Percentiles rank a stretch among this genome's conserved stretches.
Conservation (phyloP, 192 early-diverging fungal species). For the Coemansia sp. region DNA sequence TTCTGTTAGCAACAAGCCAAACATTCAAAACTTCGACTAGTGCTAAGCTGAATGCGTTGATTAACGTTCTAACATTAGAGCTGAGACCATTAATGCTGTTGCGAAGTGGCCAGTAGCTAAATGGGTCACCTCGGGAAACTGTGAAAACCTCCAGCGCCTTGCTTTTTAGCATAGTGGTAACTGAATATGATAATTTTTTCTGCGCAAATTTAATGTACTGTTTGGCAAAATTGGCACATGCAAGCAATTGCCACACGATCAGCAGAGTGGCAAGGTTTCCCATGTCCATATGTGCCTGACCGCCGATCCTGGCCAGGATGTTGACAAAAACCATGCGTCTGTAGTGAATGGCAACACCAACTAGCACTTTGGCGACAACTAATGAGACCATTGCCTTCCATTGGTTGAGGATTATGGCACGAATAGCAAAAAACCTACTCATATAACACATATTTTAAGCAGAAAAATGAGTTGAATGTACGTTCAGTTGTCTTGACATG, state of each 20-base stretch:
- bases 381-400: neutral
- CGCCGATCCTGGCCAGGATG: neutral
- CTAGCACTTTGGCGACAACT: neutral
- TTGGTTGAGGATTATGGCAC: neutral
- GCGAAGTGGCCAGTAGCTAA: neutral
- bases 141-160: neutral
- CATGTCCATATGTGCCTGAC: neutral
- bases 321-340: neutral
- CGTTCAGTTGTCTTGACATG: neutral
- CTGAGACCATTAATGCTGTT: neutral
- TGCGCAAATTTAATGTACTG: neutral
- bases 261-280: neutral
- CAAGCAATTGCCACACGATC: neutral
- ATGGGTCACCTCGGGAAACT: neutral
- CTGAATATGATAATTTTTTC: no score
- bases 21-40: constrained; percentile 9
- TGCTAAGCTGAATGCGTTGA: neutral
- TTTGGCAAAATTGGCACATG: neutral
- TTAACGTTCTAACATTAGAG: neutral
- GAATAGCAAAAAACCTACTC: neutral
- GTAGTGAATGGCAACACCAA: neutral
- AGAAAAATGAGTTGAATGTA: no score
- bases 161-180: neutral
- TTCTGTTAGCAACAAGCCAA: constrained; percentile 26
- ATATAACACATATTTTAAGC: no score